Evolutionary conservation across 2,329 filamentous ascomycete genomes (phyloP), one percentile per base, ranked within the genome.

Genomic region (Colletotrichum euphorbiae): DNA sequence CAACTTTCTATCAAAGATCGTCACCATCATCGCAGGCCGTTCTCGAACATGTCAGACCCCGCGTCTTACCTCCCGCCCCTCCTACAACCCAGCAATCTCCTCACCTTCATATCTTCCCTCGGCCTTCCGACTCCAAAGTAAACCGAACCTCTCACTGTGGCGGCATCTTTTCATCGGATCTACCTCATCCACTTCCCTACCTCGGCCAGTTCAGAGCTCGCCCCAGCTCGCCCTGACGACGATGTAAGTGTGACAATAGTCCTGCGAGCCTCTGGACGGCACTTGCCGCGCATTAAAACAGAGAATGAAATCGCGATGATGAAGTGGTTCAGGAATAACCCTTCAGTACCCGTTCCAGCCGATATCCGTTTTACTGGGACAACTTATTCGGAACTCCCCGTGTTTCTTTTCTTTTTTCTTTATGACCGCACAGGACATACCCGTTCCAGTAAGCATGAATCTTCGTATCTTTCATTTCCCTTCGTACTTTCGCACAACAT

Each of bases 261-360:
- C 5, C 75, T 82, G 63, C 75, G 79, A 12, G 73, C 80, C 12
- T 71, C 77, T 1, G 73, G 81, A 4, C 79, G 78, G 2, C 74
- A 80, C 4, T 72, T 79, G 46, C 79, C 80, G 1, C 52, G 59
- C 3, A 69, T 73, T 70, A 82, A 82, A 68, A 80, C 75, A 1
- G 71, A 71, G 3, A 78, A 76, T 70, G 80, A 83, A 61, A 80
- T 80, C 2, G 77, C 77, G 0, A 80, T 79, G 3, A 72, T 82
- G 17, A 62, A 70, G 0, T 81, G 74, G 71, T 63, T 82, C 13
- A 66, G 70, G 6, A 59, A 73, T 3, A 71, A 74, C 46, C 78
- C 79, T 0, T 43, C 59, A 0, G 72, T 82, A 1, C 80, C 77
- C 0, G 74, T 80, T 1, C 75, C 81, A 0, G 60, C 71, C 5